phyloP scores from a whole-genome alignment of 1,284 basidiomycete genomes.

The Cronartium ribicola region DNA sequence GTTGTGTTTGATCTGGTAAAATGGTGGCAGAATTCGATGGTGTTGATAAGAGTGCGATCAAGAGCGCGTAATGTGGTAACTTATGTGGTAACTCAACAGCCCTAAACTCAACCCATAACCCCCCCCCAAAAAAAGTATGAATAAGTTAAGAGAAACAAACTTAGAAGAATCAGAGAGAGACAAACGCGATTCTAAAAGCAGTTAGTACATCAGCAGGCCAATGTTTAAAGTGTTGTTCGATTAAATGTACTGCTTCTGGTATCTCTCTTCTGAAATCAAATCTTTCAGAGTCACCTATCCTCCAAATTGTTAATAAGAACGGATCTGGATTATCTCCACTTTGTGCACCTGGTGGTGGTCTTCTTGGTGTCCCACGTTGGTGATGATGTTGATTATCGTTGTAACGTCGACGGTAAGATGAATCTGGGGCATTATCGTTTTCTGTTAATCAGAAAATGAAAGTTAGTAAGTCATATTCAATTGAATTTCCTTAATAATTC shows the following conservation, averaged over 20 bases:
- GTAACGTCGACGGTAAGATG: background rate
- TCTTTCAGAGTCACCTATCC: constrained; percentile 42
- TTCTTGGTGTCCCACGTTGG: background rate
- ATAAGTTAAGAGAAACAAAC: background rate
- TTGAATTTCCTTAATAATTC: no score
- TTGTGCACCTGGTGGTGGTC: background rate
- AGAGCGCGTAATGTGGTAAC: constrained; percentile 75
- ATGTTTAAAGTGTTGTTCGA: constrained; percentile 44
- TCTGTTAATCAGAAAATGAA: no score
- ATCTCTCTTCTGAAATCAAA: constrained; percentile 45
- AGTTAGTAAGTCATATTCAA: no score
- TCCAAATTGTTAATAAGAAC: constrained; percentile 31
- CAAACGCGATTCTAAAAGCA: constrained; percentile 48
- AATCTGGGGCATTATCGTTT: background rate
- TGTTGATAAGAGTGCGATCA: constrained; percentile 68
- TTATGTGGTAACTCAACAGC: constrained; percentile 88
- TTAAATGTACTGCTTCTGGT: constrained; percentile 41
- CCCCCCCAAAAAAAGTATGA: background rate
- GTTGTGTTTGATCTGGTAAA: constrained; percentile 44
- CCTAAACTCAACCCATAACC: constrained; percentile 52
- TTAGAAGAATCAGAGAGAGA: constrained; percentile 3
- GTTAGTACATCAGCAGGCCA: constrained; percentile 43
- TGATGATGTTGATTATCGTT: background rate
- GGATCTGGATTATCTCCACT: constrained; percentile 10
- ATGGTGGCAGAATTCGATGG: constrained; percentile 42